phyloP scores from a whole-genome alignment of 2,329 filamentous ascomycete species.

The Chaetomium sp. region DNA sequence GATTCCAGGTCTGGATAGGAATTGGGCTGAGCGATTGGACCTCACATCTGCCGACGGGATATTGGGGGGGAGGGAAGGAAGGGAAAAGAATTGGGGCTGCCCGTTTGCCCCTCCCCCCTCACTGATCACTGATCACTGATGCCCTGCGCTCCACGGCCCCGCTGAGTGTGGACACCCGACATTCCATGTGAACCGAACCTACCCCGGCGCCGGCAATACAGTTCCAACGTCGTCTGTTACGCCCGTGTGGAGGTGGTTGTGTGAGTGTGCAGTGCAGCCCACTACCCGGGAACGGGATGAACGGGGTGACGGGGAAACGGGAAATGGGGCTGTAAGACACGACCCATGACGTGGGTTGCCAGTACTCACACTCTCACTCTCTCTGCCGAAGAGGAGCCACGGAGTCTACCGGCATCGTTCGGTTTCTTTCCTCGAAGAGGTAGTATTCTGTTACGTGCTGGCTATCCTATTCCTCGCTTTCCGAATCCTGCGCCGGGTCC shows the following conservation, averaged over 20 bases:
- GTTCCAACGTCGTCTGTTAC: slow-evolving; percentile 15
- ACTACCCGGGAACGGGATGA: too few species aligned
- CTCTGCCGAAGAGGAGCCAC: slow-evolving; percentile 1
- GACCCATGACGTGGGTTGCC: slow-evolving; percentile 16
- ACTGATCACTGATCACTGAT: slow-evolving; percentile 13
- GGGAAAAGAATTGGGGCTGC: neutral
- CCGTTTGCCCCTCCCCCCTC: slow-evolving; percentile 26
- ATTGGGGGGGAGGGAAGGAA: slow-evolving; percentile 16
- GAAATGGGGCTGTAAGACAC: neutral
- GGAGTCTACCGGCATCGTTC: neutral
- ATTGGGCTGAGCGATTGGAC: slow-evolving; percentile 32
- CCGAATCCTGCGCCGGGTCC: neutral
- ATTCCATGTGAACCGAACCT: slow-evolving; percentile 17
- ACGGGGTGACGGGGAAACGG: neutral
- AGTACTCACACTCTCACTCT: too few species aligned
- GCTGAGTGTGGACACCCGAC: slow-evolving; percentile 7
- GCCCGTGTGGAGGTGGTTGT: too few species aligned
- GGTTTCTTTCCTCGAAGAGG: neutral
- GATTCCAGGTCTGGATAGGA: slow-evolving; percentile 8
- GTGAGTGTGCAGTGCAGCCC: neutral
- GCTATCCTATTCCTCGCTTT: neutral
- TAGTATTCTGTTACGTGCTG: neutral
- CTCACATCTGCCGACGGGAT: slow-evolving; percentile 36
- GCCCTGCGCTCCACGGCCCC: slow-evolving; percentile 24
- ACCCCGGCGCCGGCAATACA: slow-evolving; percentile 30